Base-by-base conservation (phyloP, 2,329 filamentous ascomycete species). In the Fusarium liriodendri region DNA sequence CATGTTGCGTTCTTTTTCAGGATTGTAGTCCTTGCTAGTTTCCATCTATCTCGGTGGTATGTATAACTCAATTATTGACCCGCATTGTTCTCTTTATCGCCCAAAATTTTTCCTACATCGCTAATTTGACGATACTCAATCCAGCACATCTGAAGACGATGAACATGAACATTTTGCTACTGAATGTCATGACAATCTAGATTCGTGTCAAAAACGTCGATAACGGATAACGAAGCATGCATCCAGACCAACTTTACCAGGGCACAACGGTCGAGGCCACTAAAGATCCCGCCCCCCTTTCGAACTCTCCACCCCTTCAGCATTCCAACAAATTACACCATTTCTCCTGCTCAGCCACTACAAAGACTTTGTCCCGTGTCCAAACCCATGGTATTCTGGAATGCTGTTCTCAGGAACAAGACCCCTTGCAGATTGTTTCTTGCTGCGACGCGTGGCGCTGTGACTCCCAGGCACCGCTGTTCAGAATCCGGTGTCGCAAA, bases 251-350 rank as follows among this genome's bases (percentile, higher is more conserved):
- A 32, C 50, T 52, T 33, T 40, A 25, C 20, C 22, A 27, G 9
- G 22, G 57, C 29, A 33, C 61, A 55, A 69, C 35, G 5, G 9
- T 65, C 67, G 57, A 69, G 65, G 59, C 16, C 64, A 40, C 33
- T 35, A 8, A 54, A 14, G 47, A 62, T 64, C 55, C 20, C 25
- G n/a, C 5, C 47, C 14, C 16, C 22, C 61, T 68, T 54, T n/a
- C 29, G 38, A 29, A 25, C 11, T 65, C 45, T 66, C 52, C 7
- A 37, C n/a, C 22, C 42, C 16, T 58, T 27, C 3, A 25, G 40
- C 72, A 75, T 74, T 74, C 72, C 72, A 40, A 37, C 2, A 6
- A 6, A 8, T 11, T 16, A 16, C 33, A 45, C 37, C n/a, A 50
- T 22, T 40, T 10, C 20, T 10, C 25, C 11, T 16, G 3, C 1